A percentile compares a stretch with the other conserved stretches of the same genome.
Evolutionary conservation across 768 basidiomycete genomes (phyloP).

Genomic region (Hericium alpestre): DNA sequence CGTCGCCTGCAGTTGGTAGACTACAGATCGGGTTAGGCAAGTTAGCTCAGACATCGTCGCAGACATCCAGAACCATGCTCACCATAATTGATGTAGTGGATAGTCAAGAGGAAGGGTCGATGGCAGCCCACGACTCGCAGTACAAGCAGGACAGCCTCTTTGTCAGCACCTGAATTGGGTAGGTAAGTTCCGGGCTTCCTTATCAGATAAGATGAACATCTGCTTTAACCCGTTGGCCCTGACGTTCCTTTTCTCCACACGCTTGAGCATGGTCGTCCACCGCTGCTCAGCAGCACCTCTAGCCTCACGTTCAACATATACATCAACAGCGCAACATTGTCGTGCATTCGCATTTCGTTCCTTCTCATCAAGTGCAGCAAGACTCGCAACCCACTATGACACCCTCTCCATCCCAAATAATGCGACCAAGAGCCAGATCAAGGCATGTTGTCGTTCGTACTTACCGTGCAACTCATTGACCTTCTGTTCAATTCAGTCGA

Average conservation of each 20-base stretch:
- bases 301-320: not conserved
- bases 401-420: conserved; percentile 24
- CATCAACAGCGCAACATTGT: not conserved
- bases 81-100: conserved; percentile 11
- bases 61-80: not conserved
- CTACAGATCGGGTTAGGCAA: conserved; percentile 27
- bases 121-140: not conserved
- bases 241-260: not conserved
- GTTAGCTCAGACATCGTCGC: not conserved
- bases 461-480: not conserved
- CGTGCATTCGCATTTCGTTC: not conserved
- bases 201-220: not conserved
- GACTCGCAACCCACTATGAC: conserved; percentile 21
- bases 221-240: not conserved
- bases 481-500: conserved; percentile 16
- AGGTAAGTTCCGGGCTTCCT: not conserved
- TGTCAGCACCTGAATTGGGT: not conserved
- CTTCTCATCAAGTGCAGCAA: not conserved
- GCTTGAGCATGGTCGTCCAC: not conserved
- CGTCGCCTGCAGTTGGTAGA: conserved; percentile 91
- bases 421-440: conserved; percentile 26
- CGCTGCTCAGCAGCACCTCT: not conserved
- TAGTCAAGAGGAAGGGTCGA: not conserved
- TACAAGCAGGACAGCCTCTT: not conserved
- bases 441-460: conserved; percentile 16